These are phyloP conservation scores for Grosmannia serpens DNA, from an alignment of 2,329 filamentous ascomycete species.

Conservation along the genomic window DNA sequence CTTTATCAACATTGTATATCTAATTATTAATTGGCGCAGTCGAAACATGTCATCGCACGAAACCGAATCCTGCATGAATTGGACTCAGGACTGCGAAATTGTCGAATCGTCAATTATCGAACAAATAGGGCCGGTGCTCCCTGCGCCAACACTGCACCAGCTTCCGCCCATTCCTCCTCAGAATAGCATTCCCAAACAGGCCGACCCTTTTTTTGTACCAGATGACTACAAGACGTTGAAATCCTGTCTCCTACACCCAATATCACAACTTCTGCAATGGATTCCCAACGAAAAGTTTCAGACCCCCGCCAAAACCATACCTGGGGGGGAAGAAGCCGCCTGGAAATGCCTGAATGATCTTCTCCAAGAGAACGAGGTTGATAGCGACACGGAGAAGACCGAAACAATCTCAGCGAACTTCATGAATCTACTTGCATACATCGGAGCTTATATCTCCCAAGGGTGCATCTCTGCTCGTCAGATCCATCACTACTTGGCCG, in stretches of 20 bases:
- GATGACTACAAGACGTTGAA: neutral
- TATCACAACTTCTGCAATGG: neutral
- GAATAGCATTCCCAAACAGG: neutral
- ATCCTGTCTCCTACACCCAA: neutral
- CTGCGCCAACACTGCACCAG: neutral
- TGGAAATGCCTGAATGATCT: neutral
- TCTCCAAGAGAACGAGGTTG: neutral
- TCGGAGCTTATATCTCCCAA: neutral
- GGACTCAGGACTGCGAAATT: neutral
- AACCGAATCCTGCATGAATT: neutral
- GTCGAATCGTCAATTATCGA: neutral
- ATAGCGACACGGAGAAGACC: neutral
- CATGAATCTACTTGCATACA: neutral
- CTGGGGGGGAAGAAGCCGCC: neutral
- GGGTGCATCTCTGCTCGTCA: neutral
- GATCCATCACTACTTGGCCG: neutral
- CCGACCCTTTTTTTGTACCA: neutral
- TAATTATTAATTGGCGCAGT: neutral
- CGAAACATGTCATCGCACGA: neutral
- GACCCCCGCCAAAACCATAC: too few relatives aligned
- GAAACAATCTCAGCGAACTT: neutral
- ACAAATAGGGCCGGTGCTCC: neutral
- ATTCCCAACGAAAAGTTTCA: neutral
- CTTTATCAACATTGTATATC: neutral
- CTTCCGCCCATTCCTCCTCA: neutral